A percentile compares a stretch with the other conserved stretches of the same genome.
phyloP scores from a whole-genome alignment of 1,284 basidiomycete species.

The Microstroma glucosiphilum region DNA sequence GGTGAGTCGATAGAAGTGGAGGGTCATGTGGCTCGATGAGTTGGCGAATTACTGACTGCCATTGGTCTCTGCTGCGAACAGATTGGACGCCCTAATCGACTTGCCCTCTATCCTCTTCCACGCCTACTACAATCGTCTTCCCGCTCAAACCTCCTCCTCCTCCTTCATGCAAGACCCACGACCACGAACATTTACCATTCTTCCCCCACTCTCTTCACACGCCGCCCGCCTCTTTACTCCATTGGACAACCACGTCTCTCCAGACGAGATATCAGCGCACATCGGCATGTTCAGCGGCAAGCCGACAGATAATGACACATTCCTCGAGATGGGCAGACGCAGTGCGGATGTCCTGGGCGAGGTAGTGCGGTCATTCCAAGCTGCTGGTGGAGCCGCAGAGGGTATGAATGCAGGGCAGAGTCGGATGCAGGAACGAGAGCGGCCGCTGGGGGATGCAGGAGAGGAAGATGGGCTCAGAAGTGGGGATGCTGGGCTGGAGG shows the following conservation, averaged over 20 bases:
- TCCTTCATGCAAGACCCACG: slow-evolving; percentile 6
- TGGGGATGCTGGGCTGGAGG: background rate
- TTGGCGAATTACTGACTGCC: slow-evolving; percentile 19
- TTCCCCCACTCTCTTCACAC: slow-evolving; percentile 21
- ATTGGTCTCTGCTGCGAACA: background rate
- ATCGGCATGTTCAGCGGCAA: slow-evolving; percentile 76
- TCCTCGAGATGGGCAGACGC: slow-evolving; percentile 56
- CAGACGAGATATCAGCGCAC: slow-evolving; percentile 79
- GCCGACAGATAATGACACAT: slow-evolving; percentile 80
- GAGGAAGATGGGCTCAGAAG: slow-evolving; percentile 8
- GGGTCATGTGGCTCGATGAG: slow-evolving; percentile 16
- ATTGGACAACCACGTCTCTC: slow-evolving; percentile 62
- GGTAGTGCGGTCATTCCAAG: slow-evolving; percentile 7
- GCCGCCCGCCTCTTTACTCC: slow-evolving; percentile 57
- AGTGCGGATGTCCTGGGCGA: slow-evolving; percentile 10
- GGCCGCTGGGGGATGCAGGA: slow-evolving; percentile 16
- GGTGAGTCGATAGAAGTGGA: slow-evolving; percentile 45
- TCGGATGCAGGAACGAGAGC: background rate
- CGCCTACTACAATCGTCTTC: slow-evolving; percentile 42
- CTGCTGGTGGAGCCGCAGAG: background rate
- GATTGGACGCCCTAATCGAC: background rate
- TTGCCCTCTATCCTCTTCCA: slow-evolving; percentile 53
- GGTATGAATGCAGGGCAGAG: background rate
- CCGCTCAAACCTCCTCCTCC: slow-evolving; percentile 6
- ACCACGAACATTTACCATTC: slow-evolving; percentile 42